Conservation (phyloP, 805 yeast species). For the Metschnikowia vanudenii region DNA sequence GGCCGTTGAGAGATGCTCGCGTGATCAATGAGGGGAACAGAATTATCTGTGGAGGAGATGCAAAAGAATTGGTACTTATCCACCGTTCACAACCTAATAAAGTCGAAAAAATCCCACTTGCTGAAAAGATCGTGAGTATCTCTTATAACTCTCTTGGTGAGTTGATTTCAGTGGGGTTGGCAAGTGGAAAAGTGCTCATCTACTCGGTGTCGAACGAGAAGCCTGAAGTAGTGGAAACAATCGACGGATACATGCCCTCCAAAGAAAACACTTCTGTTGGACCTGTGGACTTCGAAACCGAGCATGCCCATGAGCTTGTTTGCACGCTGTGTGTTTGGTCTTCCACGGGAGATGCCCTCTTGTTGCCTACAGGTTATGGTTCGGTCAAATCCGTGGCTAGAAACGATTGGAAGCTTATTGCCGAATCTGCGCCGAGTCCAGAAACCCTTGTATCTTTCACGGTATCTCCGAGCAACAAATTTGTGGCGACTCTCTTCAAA, state of each 20-base stretch:
- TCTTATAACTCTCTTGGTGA: constrained; percentile 59
- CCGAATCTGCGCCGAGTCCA: constrained; percentile 1
- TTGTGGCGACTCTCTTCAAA: constrained; percentile 57
- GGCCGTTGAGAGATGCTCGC: constrained; percentile 50
- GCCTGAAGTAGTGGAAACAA: constrained; percentile 50
- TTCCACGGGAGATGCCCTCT: constrained; percentile 64
- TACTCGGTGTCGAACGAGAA: constrained; percentile 54
- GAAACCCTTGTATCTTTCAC: constrained; percentile 42
- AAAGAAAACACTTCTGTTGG: constrained; percentile 35
- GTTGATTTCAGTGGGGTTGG: constrained; percentile 53
- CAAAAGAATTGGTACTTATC: constrained; percentile 51
- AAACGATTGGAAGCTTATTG: constrained; percentile 30
- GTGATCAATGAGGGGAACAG: constrained; percentile 62
- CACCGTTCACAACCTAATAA: constrained; percentile 35
- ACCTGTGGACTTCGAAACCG: constrained; percentile 38
- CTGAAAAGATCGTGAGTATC: constrained; percentile 57
- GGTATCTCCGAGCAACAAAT: constrained; percentile 62
- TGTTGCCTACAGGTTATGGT: constrained; percentile 56
- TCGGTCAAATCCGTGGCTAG: constrained; percentile 47
- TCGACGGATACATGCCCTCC: constrained; percentile 41
- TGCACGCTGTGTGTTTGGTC: constrained; percentile 68
- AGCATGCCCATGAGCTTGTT: constrained; percentile 44
- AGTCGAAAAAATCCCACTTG: constrained; percentile 33
- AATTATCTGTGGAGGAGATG: constrained; percentile 66
- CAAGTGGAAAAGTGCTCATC: constrained; percentile 58